Evolutionary conservation across 441 rosid species (phyloP), one percentile per base, ranked within the genome.

Genomic region (Jatropha multifida): DNA sequence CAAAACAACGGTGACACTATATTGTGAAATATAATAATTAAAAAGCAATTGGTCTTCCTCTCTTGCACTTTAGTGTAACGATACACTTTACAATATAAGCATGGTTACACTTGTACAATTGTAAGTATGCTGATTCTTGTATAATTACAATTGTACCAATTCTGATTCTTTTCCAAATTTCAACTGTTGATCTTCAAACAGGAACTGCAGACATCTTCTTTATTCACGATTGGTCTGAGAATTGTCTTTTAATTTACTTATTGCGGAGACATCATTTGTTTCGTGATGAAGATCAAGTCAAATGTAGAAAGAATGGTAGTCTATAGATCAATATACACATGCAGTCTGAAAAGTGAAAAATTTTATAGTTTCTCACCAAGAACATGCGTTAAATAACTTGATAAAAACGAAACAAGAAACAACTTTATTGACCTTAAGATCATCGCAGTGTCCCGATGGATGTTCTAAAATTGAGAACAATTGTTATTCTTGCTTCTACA

Each of bases 401-500:
- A 42, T 5, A 69, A 79, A 75, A 26, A 42, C 9, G 58, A 52
- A 44, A 68, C 14, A 70, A 11, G 42, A 44, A 71, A n/a, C 12
- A 61, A 63, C 55, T 71, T 62, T 65, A 67, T 79, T 32, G 54
- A 93, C 99, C 97, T 95, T 95, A 52, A 95, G 99, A 85, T 95
- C 99, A 81, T 95, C 99, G 79, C 92, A 95, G 71, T 97, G 92
- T 78, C 98, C 98, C 71, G 98, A 93, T 65, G 98, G 99, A 89
- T 74, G 99, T 92, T 83, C 99, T 93, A 72, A 98, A 95, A 83
- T 95, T 95, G 59, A 95, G 90, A 76, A 95, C 98, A 3, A 97
- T 95, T 58, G 99, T 95, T 79, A 95, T 95, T 80, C 98, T 97
- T 70, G 99, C 99, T 86, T 95, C 93, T 62, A 98, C 97, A 80